phyloP scores from a whole-genome alignment of 306 rosid genomes.

The Acmispon strigosus region DNA sequence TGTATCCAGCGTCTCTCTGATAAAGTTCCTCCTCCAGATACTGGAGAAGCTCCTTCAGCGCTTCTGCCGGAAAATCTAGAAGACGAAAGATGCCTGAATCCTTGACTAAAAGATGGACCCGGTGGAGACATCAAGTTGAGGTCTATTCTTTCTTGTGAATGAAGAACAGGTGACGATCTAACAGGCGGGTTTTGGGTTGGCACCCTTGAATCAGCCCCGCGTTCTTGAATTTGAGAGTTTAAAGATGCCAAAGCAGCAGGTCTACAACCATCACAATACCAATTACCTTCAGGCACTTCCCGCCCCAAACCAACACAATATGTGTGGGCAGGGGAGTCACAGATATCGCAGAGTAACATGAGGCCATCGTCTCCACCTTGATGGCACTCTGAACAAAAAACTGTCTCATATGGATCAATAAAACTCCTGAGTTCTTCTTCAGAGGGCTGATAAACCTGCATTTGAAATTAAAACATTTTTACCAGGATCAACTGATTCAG shows the following conservation, averaged over 20 bases:
- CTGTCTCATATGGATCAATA: conserved; percentile 87
- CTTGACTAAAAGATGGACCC: conserved; percentile 43
- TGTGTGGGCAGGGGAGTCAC: conserved; percentile 98
- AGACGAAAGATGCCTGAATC: conserved; percentile 49
- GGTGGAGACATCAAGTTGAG: conserved; percentile 69
- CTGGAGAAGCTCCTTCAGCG: conserved; percentile 52
- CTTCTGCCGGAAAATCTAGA: conserved; percentile 56
- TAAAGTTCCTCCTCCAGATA: conserved; percentile 62
- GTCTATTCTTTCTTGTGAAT: conserved; percentile 56
- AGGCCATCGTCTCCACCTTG: conserved; percentile 89
- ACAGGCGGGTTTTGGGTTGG: conserved; percentile 38
- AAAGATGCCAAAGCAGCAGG: conserved; percentile 71
- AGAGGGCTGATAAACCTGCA: conserved; percentile 96
- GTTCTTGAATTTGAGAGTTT: conserved; percentile 57
- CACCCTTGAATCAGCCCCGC: conserved; percentile 41
- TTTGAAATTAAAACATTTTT: conserved; percentile 7
- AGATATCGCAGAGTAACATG: conserved; percentile 88
- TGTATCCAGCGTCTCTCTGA: conserved; percentile 72
- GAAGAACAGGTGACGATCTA: conserved; percentile 38
- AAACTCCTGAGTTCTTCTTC: conserved; percentile 97
- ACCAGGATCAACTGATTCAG: conserved; percentile 7
- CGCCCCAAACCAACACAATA: conserved; percentile 88
- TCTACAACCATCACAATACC: conserved; percentile 88
- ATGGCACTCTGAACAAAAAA: conserved; percentile 84
- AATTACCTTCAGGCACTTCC: conserved; percentile 92